phyloP scores from a whole-genome alignment of 805 yeast species.

The Saccharomycopsis vini region DNA sequence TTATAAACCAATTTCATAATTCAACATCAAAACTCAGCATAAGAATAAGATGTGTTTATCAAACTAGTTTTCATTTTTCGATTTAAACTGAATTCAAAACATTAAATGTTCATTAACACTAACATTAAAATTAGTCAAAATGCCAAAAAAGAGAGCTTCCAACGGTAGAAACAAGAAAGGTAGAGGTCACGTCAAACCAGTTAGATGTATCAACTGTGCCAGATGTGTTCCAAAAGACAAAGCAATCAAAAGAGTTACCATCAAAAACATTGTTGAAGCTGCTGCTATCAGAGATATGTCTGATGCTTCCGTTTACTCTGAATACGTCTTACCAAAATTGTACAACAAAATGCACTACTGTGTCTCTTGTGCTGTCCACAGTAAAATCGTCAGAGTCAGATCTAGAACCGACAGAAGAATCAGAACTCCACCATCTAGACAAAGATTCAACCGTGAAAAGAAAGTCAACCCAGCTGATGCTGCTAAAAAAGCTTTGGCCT shows the following conservation, averaged over 20 bases:
- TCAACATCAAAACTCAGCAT: too few species aligned
- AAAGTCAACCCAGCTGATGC: conserved; percentile 96
- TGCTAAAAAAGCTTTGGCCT: conserved; percentile 72
- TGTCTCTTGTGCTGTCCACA: conserved; percentile 99
- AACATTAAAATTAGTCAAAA: conserved; percentile 30
- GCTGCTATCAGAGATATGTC: conserved; percentile 99
- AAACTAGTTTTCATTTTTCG: too few species aligned
- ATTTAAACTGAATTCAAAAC: too few species aligned
- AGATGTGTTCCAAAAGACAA: conserved; percentile 99
- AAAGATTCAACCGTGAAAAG: conserved; percentile 94
- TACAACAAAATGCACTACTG: conserved; percentile 99
- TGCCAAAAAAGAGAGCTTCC: conserved; percentile 99
- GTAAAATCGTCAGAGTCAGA: conserved; percentile 99
- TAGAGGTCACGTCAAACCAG: conserved; percentile 99
- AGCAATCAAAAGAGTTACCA: conserved; percentile 99
- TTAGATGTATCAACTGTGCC: conserved; percentile 99
- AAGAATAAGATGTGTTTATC: too few species aligned
- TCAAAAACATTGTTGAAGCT: conserved; percentile 99
- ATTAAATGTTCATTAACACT: too few species aligned
- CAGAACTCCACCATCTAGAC: conserved; percentile 99
- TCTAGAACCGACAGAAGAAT: conserved; percentile 97
- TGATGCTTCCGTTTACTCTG: conserved; percentile 98
- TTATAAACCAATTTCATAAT: too few species aligned
- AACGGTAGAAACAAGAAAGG: conserved; percentile 99
- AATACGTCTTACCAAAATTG: conserved; percentile 98